Evolutionary conservation across 1,284 basidiomycete genomes (phyloP), one percentile per base, ranked within the genome.

Genomic region (Violaceomyces palustris): DNA sequence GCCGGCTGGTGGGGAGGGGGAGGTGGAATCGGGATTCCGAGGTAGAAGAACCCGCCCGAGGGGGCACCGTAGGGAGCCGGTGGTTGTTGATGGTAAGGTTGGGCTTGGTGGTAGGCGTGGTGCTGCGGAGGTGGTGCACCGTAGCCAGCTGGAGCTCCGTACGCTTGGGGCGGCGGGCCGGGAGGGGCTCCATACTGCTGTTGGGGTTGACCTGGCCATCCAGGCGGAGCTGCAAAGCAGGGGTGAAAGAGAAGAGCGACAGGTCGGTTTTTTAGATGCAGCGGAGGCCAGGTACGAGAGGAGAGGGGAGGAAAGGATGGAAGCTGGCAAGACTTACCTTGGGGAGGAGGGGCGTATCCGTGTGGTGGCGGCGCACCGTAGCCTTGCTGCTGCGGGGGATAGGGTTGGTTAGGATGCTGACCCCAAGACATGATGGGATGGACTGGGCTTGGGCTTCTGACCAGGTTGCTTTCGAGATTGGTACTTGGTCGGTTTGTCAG

Each of bases 21-120:
- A 14, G 69, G 58, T 14, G 67, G 66, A 7, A 72, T 44, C 6
- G 59, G 48, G 3, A 60, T 48, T 19, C 66, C 65, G 12, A 68
- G 58, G 43, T 72, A 72, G 32, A 41, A 58, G 23, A 46, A 49
- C 3, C 45, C 49, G 9, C 26, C 39, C 3, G 31, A 18, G 15
- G 25, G 26, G 15, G n/a, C 32, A 27, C 23, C 29, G 29, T 28
- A 15, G 28, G 50, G 27, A 8, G 48, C 33, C 22, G 37, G 12
- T 39, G 26, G 17, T n/a, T 45, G 15, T 10, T 21, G 14, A 3
- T 26, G 24, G 15, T 11, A 11, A 9, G 14, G 35, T 41, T 18
- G 21, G 21, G 23, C 22, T 3, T 10, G 17, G 35, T 26, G 48
- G 11, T 19, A 40, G 22, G 18, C 50, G 44, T 22, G 52, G 37